phyloP scores from a whole-genome alignment of 2,329 filamentous ascomycete species.

The Sordariomycetes sp. region DNA sequence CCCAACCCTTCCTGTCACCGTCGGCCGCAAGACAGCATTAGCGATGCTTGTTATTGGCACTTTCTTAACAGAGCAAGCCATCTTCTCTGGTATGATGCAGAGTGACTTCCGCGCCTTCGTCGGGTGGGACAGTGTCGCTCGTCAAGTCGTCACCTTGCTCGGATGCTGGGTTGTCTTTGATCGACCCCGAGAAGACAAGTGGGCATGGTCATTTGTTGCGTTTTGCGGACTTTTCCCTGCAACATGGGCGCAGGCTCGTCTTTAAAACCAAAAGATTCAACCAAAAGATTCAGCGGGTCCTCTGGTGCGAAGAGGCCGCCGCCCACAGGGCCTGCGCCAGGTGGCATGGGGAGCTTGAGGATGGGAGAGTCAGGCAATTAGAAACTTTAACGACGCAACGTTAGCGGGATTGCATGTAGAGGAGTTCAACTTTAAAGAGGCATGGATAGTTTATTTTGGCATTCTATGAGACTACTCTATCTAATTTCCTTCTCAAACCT shows the following conservation, averaged over 20 bases:
- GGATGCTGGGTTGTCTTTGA: neutral
- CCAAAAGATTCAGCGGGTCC: too few species aligned
- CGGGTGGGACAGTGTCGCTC: neutral
- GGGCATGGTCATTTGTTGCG: neutral
- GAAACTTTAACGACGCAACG: too few species aligned
- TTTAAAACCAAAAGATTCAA: too few species aligned
- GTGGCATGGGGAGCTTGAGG: too few species aligned
- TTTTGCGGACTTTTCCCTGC: neutral
- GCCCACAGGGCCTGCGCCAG: too few species aligned
- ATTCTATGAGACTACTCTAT: too few species aligned
- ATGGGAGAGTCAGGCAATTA: too few species aligned
- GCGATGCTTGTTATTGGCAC: neutral
- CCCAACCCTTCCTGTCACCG: neutral
- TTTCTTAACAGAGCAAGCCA: neutral
- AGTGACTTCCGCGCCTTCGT: neutral
- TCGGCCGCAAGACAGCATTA: neutral
- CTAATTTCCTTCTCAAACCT: too few species aligned
- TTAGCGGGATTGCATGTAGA: too few species aligned
- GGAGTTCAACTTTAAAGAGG: too few species aligned
- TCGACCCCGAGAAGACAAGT: neutral
- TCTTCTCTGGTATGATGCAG: neutral
- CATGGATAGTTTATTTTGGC: too few species aligned
- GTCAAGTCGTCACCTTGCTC: neutral
- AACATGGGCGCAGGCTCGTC: conserved; percentile 1
- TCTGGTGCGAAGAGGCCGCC: too few species aligned